Evolutionary conservation across 2,329 filamentous ascomycete genomes (phyloP).

Genomic region (Alternaria dauci): DNA sequence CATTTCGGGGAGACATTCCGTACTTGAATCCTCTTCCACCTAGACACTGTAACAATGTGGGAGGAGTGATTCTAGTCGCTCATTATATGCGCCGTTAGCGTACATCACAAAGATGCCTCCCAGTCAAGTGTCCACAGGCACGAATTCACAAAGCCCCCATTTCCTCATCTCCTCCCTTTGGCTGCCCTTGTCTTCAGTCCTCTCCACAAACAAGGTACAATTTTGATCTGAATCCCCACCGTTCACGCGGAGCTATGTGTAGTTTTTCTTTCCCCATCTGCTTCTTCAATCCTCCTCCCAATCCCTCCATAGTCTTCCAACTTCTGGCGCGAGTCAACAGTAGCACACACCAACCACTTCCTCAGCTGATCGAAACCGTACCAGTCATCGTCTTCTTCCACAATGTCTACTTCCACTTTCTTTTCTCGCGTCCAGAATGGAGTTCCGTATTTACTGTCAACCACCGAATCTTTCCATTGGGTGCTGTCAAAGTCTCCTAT

Average conservation of each 20-base stretch:
- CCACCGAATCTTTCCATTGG: background rate
- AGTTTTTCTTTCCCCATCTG: background rate
- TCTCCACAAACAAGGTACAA: fast-evolving
- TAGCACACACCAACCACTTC: background rate
- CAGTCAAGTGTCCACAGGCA: too few species aligned
- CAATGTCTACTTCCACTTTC: background rate
- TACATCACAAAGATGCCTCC: too few species aligned
- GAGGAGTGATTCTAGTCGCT: too few species aligned
- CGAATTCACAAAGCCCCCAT: too few species aligned
- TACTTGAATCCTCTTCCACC: background rate
- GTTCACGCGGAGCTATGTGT: background rate
- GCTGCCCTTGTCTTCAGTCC: too few species aligned
- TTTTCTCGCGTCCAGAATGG: conserved; percentile 1
- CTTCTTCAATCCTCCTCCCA: background rate
- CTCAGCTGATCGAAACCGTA: conserved; percentile 3
- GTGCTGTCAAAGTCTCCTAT: conserved; percentile 12
- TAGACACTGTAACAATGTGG: background rate
- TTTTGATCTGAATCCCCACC: background rate
- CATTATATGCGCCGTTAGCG: too few species aligned
- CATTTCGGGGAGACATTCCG: background rate
- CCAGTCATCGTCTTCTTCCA: conserved; percentile 12
- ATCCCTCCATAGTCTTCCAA: background rate
- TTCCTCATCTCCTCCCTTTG: too few species aligned
- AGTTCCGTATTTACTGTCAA: conserved; percentile 2
- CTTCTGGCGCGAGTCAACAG: background rate